Conservation (phyloP, 495 filamentous ascomycete genomes). For the Hypomontagnella monticulosa region DNA sequence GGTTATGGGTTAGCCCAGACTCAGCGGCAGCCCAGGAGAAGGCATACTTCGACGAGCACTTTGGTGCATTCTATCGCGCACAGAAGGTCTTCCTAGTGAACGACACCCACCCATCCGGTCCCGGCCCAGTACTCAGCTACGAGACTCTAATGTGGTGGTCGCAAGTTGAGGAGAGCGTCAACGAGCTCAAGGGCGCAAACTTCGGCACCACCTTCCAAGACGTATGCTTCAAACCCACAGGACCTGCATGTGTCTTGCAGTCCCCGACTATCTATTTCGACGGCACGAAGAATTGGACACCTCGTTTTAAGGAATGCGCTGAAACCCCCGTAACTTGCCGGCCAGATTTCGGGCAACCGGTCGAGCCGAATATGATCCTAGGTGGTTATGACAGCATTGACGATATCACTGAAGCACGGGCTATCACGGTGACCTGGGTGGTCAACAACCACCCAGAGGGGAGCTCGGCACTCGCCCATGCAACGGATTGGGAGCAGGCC, state of each 20-base stretch:
- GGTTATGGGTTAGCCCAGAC: slow-evolving; percentile 93
- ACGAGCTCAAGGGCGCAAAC: slow-evolving; percentile 70
- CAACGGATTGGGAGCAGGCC: slow-evolving; percentile 88
- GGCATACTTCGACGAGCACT: slow-evolving; percentile 91
- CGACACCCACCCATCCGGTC: slow-evolving; percentile 70
- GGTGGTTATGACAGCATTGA: slow-evolving; percentile 77
- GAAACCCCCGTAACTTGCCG: slow-evolving; percentile 83
- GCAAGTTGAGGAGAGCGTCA: slow-evolving; percentile 81
- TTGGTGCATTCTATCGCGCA: slow-evolving; percentile 94
- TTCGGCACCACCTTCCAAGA: slow-evolving; percentile 75
- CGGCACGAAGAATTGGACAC: slow-evolving; percentile 72
- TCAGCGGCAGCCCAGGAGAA: slow-evolving; percentile 94
- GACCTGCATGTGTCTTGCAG: slow-evolving; percentile 90
- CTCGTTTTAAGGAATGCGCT: slow-evolving; percentile 73
- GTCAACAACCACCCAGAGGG: slow-evolving; percentile 85
- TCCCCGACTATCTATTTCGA: slow-evolving; percentile 87
- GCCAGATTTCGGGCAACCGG: slow-evolving; percentile 84
- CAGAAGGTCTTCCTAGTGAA: slow-evolving; percentile 96
- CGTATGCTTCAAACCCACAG: slow-evolving; percentile 93
- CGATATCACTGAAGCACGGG: slow-evolving; percentile 76
- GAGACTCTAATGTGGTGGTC: slow-evolving; percentile 95
- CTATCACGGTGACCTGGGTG: slow-evolving; percentile 95
- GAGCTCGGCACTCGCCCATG: slow-evolving; percentile 69
- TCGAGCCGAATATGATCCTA: slow-evolving; percentile 84
- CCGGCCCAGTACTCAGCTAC: slow-evolving; percentile 82